Conservation (phyloP, 1,284 basidiomycete genomes). For the Ceratobasidium sp. region DNA sequence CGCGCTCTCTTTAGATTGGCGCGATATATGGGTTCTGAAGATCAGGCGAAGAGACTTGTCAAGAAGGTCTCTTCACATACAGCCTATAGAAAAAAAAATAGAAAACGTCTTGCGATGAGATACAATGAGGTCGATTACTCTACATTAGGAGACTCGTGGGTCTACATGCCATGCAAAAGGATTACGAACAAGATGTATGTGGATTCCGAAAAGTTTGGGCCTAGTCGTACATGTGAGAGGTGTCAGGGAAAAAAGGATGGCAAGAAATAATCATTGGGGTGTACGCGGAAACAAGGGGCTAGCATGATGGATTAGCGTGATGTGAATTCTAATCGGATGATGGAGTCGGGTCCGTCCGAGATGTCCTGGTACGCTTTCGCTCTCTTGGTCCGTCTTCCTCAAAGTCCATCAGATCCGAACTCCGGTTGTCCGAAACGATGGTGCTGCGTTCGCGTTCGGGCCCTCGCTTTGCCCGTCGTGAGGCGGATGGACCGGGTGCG, state of each 20-base stretch:
- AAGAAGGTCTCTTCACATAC: no score
- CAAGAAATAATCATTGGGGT: not conserved
- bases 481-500: constrained; percentile 25
- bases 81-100: no score
- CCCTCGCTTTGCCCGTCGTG: constrained; percentile 45
- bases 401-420: constrained; percentile 52
- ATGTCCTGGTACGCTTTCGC: constrained; percentile 48
- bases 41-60: not conserved
- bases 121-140: constrained; percentile 20
- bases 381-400: constrained; percentile 53
- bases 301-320: no score
- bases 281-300: no score
- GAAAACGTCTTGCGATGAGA: not conserved
- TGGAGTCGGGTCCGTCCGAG: not conserved
- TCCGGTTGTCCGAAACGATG: constrained; percentile 43
- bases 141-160: not conserved
- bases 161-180: constrained; percentile 28
- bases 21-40: not conserved
- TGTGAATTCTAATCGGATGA: not conserved
- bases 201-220: not conserved
- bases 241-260: not conserved
- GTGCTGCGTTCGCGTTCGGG: constrained; percentile 38
- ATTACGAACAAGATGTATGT: constrained; percentile 2
- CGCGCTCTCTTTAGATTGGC: not conserved
- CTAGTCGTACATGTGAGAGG: constrained; percentile 1